Evolutionary conservation across 768 basidiomycete genomes (phyloP).

Genomic region (Boletus barrowsii): DNA sequence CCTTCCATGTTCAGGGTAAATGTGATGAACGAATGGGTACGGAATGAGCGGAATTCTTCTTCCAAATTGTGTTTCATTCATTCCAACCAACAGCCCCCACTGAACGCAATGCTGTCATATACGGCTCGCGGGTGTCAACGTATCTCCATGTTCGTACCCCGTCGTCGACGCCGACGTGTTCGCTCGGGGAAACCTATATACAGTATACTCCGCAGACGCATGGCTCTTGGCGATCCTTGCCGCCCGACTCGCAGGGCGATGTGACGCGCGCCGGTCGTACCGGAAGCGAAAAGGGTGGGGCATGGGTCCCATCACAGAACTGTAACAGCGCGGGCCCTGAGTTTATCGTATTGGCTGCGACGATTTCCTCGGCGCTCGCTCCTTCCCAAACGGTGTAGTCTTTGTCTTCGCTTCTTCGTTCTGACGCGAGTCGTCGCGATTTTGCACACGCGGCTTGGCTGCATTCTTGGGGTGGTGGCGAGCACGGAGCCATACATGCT

Average conservation of each 20-base stretch:
- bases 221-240: too few relatives aligned
- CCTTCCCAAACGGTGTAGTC: conserved; percentile 15
- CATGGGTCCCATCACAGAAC: conserved; percentile 1
- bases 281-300: neutral
- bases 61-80: conserved; percentile 11
- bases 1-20: conserved; percentile 14
- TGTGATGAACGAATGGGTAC: conserved; percentile 13
- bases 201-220: neutral
- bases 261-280: neutral
- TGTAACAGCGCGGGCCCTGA: conserved; percentile 1
- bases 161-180: neutral
- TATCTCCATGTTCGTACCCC: neutral
- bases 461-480: conserved; percentile 11
- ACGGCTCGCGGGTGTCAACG: neutral
- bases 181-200: neutral
- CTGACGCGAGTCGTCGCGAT: conserved; percentile 1
- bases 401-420: neutral
- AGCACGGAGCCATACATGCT: conserved; percentile 3
- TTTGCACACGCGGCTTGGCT: neutral
- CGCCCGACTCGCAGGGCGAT: neutral
- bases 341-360: conserved; percentile 6
- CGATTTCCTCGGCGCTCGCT: conserved; percentile 14
- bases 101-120: neutral
- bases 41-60: conserved; percentile 14
- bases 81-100: neutral